Percentiles rank a stretch among this genome's conserved stretches.
Conservation (phyloP, 176 grass and related monocot genomes). For the Hordeum marinum region DNA sequence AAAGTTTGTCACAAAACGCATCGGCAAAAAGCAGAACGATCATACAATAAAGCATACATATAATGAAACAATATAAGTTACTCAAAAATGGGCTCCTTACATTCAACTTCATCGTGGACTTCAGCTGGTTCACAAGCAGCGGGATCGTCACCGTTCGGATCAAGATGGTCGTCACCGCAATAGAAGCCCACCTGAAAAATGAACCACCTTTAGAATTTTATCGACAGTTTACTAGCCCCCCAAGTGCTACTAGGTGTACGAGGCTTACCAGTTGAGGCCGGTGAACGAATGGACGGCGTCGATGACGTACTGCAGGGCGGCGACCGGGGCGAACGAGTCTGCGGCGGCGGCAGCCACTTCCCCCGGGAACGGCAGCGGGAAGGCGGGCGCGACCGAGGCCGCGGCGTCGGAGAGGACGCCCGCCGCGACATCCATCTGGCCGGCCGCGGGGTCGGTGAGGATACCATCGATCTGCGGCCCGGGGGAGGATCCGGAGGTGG, state of each 20-base stretch:
- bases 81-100: conserved; percentile 38
- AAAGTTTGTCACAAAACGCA: not conserved
- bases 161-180: conserved; percentile 70
- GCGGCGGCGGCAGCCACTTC: conserved; percentile 84
- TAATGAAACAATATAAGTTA: not conserved
- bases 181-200: conserved; percentile 68
- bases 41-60: not conserved
- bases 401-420: conserved; percentile 25
- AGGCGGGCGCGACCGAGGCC: not conserved
- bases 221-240: not conserved
- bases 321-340: conserved; percentile 57
- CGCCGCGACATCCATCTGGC: conserved; percentile 3
- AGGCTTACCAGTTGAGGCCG: conserved; percentile 67
- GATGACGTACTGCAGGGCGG: conserved; percentile 71
- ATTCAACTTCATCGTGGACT: conserved; percentile 54
- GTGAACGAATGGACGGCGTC: conserved; percentile 65
- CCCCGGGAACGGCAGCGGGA: conserved; percentile 48
- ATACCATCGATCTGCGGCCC: conserved; percentile 10
- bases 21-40: not conserved
- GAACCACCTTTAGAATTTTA: not conserved
- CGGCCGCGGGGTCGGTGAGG: conserved; percentile 29
- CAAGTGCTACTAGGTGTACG: not conserved
- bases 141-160: conserved; percentile 58
- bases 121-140: conserved; percentile 66
- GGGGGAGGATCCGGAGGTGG: not conserved